A percentile compares a stretch with the other conserved stretches of the same genome.
phyloP scores from a whole-genome alignment of 768 basidiomycete genomes.

The Cystofilobasidium bisporidii region DNA sequence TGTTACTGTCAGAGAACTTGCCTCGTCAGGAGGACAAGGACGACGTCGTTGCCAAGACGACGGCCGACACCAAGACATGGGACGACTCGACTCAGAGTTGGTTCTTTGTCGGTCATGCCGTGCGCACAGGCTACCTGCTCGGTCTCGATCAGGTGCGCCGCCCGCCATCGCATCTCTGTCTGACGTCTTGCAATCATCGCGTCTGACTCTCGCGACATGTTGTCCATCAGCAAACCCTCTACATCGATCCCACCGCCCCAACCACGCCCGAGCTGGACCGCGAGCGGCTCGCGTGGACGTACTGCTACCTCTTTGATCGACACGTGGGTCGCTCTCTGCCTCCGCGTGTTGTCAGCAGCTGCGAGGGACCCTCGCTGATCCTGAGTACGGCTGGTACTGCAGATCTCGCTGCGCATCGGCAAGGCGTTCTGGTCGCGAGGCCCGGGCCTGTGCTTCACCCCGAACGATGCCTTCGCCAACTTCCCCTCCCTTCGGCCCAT shows the following conservation, averaged over 20 bases:
- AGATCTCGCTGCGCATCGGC: constrained; percentile 31
- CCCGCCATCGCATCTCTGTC: not conserved
- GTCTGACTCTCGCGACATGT: too few relatives aligned
- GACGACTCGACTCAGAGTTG: constrained; percentile 16
- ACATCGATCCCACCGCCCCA: constrained; percentile 3
- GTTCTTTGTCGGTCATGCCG: constrained; percentile 24
- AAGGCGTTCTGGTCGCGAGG: constrained; percentile 33
- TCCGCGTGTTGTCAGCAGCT: not conserved
- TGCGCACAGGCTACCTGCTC: constrained; percentile 23
- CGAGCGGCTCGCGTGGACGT: constrained; percentile 32
- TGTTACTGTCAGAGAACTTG: constrained; percentile 31
- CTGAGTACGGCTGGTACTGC: constrained; percentile 28
- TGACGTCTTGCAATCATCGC: not conserved
- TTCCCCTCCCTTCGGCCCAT: constrained; percentile 30
- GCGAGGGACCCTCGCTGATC: constrained; percentile 20
- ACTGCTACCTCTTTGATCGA: constrained; percentile 32
- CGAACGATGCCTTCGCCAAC: constrained; percentile 25
- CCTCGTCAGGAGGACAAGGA: constrained; percentile 26
- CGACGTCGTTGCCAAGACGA: not conserved
- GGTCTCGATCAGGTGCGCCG: constrained; percentile 17
- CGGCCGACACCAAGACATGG: constrained; percentile 1
- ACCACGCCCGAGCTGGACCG: constrained; percentile 28
- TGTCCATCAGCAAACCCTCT: constrained; percentile 11
- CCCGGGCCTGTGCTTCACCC: constrained; percentile 27
- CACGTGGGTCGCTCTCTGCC: not conserved